These are phyloP conservation scores for Phytophthora niederhauseri DNA, from an alignment of 352 stramenopile species.

Conservation along the genomic window DNA sequence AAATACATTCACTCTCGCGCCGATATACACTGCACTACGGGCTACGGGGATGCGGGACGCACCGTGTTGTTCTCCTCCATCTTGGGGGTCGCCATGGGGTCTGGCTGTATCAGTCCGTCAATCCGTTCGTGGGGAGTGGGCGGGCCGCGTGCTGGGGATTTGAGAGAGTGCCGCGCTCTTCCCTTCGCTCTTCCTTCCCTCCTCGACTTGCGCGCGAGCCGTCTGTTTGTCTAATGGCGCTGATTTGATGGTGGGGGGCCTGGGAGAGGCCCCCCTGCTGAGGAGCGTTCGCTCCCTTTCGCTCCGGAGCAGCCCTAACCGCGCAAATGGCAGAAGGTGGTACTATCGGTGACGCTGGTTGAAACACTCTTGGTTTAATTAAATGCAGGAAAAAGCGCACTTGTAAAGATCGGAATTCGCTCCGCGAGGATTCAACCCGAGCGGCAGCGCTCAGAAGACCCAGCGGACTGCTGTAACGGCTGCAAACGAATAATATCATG, in stretches of 20 bases:
- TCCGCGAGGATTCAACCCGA: too few relatives aligned
- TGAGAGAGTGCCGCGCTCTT: constrained; percentile 1
- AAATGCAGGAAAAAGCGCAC: not conserved
- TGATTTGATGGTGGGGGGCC: constrained; percentile 41
- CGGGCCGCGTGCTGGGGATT: constrained; percentile 13
- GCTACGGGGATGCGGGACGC: constrained; percentile 8
- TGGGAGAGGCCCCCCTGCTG: constrained; percentile 21
- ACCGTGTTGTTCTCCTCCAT: constrained; percentile 83
- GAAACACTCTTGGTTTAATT: constrained; percentile 5
- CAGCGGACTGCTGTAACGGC: too few relatives aligned
- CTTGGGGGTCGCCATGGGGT: constrained; percentile 70
- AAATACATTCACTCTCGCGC: constrained; percentile 17
- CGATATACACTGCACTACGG: not conserved
- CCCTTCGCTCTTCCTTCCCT: constrained; percentile 10
- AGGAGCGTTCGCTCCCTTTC: constrained; percentile 1
- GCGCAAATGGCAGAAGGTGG: constrained; percentile 20
- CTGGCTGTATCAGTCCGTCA: not conserved
- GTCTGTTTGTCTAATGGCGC: constrained; percentile 52
- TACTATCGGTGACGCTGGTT: constrained; percentile 10
- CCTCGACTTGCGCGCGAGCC: constrained; percentile 36
- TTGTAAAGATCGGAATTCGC: too few relatives aligned
- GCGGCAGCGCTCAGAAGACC: too few relatives aligned
- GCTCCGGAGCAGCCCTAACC: constrained; percentile 25
- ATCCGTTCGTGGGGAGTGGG: not conserved
- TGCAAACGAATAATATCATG: too few relatives aligned